A percentile compares a stretch with the other conserved stretches of the same genome.
Conservation (phyloP, 129 eudicot species). For the Ambrosia trifida region DNA sequence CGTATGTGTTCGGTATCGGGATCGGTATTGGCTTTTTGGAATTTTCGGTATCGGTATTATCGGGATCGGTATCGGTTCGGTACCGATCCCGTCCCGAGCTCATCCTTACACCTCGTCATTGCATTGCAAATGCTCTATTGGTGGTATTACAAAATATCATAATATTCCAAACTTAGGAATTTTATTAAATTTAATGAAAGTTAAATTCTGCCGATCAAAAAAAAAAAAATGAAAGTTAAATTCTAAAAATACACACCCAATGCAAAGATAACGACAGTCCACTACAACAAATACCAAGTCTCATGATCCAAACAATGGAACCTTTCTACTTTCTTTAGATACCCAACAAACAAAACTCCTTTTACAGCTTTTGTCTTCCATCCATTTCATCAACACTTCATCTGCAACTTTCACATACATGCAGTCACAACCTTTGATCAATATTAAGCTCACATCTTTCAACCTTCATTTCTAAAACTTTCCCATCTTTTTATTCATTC, state of each 20-base stretch:
- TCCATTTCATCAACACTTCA: not conserved
- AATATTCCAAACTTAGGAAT: not conserved
- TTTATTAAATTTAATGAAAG: not conserved
- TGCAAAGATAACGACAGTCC: slow-evolving; percentile 12
- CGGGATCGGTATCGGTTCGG: too few relatives aligned
- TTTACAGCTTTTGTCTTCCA: slow-evolving; percentile 6
- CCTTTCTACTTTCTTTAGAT: slow-evolving; percentile 6
- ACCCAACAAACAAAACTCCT: not conserved
- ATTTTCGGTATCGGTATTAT: too few relatives aligned
- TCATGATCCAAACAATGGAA: slow-evolving; percentile 25
- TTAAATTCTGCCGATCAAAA: too few relatives aligned
- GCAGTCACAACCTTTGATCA: slow-evolving; percentile 7
- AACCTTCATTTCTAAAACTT: slow-evolving; percentile 4
- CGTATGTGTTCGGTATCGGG: too few relatives aligned
- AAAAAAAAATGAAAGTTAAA: too few relatives aligned
- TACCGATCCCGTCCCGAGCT: too few relatives aligned
- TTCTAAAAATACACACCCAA: not conserved
- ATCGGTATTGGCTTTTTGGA: too few relatives aligned
- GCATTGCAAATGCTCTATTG: too few relatives aligned
- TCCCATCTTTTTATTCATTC: slow-evolving; percentile 18
- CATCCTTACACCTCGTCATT: too few relatives aligned
- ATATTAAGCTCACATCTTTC: not conserved
- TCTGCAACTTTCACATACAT: slow-evolving; percentile 17
- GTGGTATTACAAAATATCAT: too few relatives aligned
- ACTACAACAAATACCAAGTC: slow-evolving; percentile 23